These are phyloP conservation scores for Murraya paniculata DNA, from an alignment of 345 rosid species.

Conservation along the genomic window DNA sequence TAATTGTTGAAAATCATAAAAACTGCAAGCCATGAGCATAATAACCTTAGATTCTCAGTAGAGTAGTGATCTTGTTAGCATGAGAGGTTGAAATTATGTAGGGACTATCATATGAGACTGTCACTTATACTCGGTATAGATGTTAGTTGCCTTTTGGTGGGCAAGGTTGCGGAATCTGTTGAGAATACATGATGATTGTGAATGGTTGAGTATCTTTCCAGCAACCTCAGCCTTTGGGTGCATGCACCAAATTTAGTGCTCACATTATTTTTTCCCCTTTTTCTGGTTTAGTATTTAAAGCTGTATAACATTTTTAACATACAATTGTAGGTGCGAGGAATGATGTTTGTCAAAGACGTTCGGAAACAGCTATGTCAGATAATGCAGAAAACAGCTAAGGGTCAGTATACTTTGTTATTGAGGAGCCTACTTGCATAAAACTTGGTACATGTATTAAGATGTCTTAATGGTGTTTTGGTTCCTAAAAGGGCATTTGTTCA, in stretches of 20 bases:
- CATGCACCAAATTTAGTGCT: not conserved
- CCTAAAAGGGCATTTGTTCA: not conserved
- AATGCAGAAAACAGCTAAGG: conserved; percentile 81
- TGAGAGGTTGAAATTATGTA: not conserved
- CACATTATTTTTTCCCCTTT: not conserved
- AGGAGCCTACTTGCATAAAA: conserved; percentile 5
- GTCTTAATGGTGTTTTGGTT: not conserved
- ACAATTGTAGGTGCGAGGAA: conserved; percentile 74
- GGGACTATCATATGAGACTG: not conserved
- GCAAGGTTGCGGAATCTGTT: not conserved
- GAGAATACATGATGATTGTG: not conserved
- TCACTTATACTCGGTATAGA: not conserved
- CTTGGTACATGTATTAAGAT: not conserved
- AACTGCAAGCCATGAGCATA: not conserved
- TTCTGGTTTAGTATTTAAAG: not conserved
- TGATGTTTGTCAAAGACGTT: conserved; percentile 88
- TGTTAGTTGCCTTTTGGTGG: not conserved
- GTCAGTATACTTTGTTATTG: conserved; percentile 40
- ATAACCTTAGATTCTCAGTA: not conserved
- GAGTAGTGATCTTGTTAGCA: not conserved
- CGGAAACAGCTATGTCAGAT: conserved; percentile 84
- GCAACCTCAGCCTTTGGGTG: conserved; percentile 1
- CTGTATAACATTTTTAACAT: conserved; percentile 1
- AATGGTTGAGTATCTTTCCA: not conserved
- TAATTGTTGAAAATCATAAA: not conserved